Base-by-base conservation (phyloP, 768 basidiomycete genomes). In the Suillus ampliporus region DNA sequence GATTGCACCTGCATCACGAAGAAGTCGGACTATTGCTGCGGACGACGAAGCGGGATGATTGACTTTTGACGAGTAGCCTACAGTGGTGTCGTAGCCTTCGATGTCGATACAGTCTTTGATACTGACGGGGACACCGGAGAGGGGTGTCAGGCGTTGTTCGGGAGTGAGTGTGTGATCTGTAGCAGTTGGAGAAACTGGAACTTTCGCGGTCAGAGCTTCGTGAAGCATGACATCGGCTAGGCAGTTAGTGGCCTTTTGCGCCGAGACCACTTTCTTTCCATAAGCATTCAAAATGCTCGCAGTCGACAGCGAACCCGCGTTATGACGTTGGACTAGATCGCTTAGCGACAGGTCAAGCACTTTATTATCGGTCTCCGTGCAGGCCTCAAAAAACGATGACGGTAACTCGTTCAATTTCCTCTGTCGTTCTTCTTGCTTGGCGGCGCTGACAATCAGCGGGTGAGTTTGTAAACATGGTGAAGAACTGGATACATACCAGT, bases 81-180 rank as follows among this genome's bases (percentile, higher is more conserved):
- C 57, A 7, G 82, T 83, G 14, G 81, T 78, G 67, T 84, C 83
- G 44, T 80, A 77, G 2, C 83, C 84, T 46, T 74, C 72, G 56
- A 86, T 67, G 65, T 81, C 73, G 62, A 83, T 72, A 54, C 72
- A 77, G 67, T 86, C 84, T 65, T 86, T 86, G 64, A 86, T 44
- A 56, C 81, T 81, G 61, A 86, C 72, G 6, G 79, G 83, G 2
- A 85, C 77, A 23, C 84, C 84, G 17, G 81, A 76, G 13, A 76
- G 67, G 11, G 64, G 67, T 35, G 37, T 62, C 23, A 53, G 43
- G 1, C 47, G 8, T n/a, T 40, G 51, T 37, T 52, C 68, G 9
- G 40, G 59, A 37, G 26, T 9, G 0, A 51, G 57, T 26, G 61
- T 61, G 6, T 51, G 48, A 13, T 64, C 69, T n/a, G 41, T 61